A percentile compares a stretch with the other conserved stretches of the same genome.
Evolutionary conservation across 2,329 filamentous ascomycete genomes (phyloP).

Genomic region (Lecanosticta acicola): DNA sequence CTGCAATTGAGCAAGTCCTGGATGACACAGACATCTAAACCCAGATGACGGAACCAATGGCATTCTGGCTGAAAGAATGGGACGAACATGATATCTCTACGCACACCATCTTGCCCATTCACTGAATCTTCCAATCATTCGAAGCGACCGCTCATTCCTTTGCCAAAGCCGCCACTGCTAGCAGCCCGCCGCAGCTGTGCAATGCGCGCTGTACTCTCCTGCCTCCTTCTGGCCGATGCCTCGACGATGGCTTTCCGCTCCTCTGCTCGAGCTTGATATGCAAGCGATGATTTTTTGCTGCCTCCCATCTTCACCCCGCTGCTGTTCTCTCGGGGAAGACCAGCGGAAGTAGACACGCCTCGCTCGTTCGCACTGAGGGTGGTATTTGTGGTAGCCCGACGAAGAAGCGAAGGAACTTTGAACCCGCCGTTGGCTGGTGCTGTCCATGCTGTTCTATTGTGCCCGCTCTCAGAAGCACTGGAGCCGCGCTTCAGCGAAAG

Average conservation of each 20-base stretch:
- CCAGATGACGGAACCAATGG: too few species aligned
- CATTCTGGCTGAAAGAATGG: too few species aligned
- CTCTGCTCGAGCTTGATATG: slow-evolving; percentile 54
- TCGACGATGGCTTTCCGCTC: slow-evolving; percentile 50
- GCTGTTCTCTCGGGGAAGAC: slow-evolving; percentile 26
- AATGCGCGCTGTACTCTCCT: slow-evolving; percentile 44
- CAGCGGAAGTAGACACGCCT: slow-evolving; percentile 34
- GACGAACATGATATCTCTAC: too few species aligned
- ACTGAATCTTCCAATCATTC: slow-evolving; percentile 30
- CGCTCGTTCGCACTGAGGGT: slow-evolving; percentile 29
- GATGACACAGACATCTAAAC: too few species aligned
- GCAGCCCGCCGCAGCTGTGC: slow-evolving; percentile 38
- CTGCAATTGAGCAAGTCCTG: too few species aligned
- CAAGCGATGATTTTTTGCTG: slow-evolving; percentile 55
- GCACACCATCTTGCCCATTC: too few species aligned
- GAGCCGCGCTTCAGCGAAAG: slow-evolving; percentile 55
- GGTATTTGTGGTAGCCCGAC: slow-evolving; percentile 60
- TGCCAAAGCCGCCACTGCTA: slow-evolving; percentile 31
- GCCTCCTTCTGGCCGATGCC: slow-evolving; percentile 47
- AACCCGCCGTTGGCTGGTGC: slow-evolving; percentile 46
- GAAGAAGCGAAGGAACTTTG: slow-evolving; percentile 65
- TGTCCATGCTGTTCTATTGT: slow-evolving; percentile 33
- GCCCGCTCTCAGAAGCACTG: slow-evolving; percentile 19
- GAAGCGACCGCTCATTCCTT: slow-evolving; percentile 38
- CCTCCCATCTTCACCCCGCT: slow-evolving; percentile 43